phyloP scores from a whole-genome alignment of 352 stramenopile species.

The Thalassiosira delicatula region DNA sequence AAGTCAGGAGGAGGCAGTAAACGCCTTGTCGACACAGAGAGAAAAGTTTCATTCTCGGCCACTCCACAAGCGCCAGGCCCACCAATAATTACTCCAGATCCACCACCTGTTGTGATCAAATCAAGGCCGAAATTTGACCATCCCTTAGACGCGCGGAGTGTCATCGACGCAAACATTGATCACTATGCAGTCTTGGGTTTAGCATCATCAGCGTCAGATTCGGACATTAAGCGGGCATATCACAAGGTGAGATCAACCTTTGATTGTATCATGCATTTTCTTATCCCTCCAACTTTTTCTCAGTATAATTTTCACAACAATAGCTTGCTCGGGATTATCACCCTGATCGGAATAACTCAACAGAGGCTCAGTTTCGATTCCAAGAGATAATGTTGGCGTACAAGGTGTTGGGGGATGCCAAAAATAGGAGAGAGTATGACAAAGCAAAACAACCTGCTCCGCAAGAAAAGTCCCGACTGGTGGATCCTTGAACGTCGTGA shows the following conservation, averaged over 20 bases:
- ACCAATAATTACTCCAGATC: no score
- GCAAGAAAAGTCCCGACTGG: no score
- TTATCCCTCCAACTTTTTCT: no score
- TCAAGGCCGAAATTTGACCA: constrained; percentile 33
- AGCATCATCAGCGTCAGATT: constrained; percentile 40
- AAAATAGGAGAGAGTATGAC: constrained; percentile 70
- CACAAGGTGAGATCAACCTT: constrained; percentile 30
- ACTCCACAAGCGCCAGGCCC: no score
- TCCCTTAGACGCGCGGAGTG: constrained; percentile 8
- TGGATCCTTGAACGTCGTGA: no score
- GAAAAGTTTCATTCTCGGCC: no score
- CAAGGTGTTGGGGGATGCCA: constrained; percentile 89
- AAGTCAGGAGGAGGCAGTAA: constrained; percentile 30
- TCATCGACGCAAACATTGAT: constrained; percentile 18
- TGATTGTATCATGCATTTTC: no score
- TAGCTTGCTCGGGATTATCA: constrained; percentile 86
- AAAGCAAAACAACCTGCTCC: constrained; percentile 27
- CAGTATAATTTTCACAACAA: no score
- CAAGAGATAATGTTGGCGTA: constrained; percentile 90
- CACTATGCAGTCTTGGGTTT: constrained; percentile 76
- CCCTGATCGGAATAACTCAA: constrained; percentile 90
- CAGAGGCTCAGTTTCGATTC: constrained; percentile 89
- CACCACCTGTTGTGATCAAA: no score
- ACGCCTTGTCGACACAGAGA: no score
- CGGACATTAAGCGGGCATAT: constrained; percentile 92